Base-by-base conservation (phyloP, 2,329 filamentous ascomycete species). In the Macrophomina tecta region DNA sequence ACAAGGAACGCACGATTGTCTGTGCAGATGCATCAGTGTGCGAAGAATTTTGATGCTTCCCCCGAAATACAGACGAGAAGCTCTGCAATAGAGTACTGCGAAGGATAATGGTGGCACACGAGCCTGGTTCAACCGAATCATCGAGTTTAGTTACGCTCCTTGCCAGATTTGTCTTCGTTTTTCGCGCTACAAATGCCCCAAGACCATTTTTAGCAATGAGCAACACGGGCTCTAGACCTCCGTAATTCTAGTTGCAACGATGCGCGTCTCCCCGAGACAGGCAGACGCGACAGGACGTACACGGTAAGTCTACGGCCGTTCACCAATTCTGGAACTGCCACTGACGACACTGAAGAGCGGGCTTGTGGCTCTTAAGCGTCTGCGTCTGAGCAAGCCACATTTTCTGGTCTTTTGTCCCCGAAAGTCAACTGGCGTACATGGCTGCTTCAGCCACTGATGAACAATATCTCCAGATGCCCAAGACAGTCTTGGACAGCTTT, bases 261-360 rank as follows among this genome's bases (percentile, higher is more conserved):
- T 49, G 23, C 8, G 6, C 42, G 23, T 30, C 9, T 16, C 18
- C 23, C 42, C 40, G 23, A 23, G 16, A 23, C 32, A 55, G 16
- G 34, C 32, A 28, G 46, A 30, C 51, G 12, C 38, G 8, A 28
- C 12, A 9, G 16, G 30, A n/a, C 32, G 34, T 42, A 32, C 49
- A 38, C 18, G 14, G 32, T 5, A 16, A n/a, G 16, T 38, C 38
- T 38, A 23, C n/a, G 52, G 32, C 52, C 32, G 34, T 78, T 32
- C 4, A 11, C 32, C 16, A 23, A 6, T 18, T 38, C 23, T 12
- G 12, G 32, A 5, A 5, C 49, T n/a, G 30, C 12, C 49, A 36
- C 28, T 34, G 30, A 36, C 16, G 49, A n/a, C 8, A 12, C 48
- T 23, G 18, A 12, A 9, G 48, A 5, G 11, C 5, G 5, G 3